Evolutionary conservation across 2,329 filamentous ascomycete genomes (phyloP), one percentile per base, ranked within the genome.

Genomic region (Aspergillus latus): DNA sequence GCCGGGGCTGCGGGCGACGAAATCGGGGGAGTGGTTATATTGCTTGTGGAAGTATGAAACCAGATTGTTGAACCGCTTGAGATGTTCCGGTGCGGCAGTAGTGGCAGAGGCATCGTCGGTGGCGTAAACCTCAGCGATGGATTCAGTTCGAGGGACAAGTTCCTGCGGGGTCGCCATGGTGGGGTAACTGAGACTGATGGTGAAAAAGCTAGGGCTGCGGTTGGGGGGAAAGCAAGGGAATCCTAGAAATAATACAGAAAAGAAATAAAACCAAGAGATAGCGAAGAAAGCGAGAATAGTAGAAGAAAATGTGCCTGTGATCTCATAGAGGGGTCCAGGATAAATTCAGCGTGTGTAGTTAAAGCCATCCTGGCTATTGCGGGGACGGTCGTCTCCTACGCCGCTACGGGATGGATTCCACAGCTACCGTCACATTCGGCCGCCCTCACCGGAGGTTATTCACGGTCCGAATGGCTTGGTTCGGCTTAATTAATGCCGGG

Each of bases 1-100:
- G 58, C 94, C 94, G 1, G 94, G 94, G 54, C 92, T 96, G 61
- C 94, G 87, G 8, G 93, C 85, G 16, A 97, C 85, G 68, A 96
- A 97, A 57, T 89, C 83, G 39, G 92, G 86, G 13, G 81, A 77
- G 50, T 84, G 81, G 64, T 85, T 87, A 75, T 93, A 96, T 42
- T 77, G 78, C 56, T 82, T 75, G 63, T 86, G 79, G 76, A 97
- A 97, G 63, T 82, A 82, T 50, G 82, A 77, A 42, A 93, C 78
- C 44, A 97, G 82, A 43, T 77, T 80, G 66, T 88, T 84, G 89
- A 93, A 97, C 75, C 94, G 83, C 64, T 82, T 78, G 44, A 80
- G 82, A 73, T 96, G 89, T 28, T 81, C 76, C 6, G 82, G 72
- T 15, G 94, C 76, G 42, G 88, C 85, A 66, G 89, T 84, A 34